phyloP scores from a whole-genome alignment of 768 basidiomycete species.

The Pilatotrama ljubarskyi region DNA sequence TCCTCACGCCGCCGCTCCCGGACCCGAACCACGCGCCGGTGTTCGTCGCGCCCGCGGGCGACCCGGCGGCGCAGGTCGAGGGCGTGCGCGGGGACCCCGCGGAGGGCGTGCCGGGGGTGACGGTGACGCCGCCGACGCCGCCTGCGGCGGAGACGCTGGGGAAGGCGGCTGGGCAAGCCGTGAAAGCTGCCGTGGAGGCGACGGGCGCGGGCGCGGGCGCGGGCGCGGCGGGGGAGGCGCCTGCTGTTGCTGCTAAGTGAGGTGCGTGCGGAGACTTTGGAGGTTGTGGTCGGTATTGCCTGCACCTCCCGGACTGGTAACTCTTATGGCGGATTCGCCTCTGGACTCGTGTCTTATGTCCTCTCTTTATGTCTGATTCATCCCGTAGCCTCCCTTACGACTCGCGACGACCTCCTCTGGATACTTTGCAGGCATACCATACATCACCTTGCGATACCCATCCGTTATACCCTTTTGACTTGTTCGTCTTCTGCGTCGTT shows the following conservation, averaged over 20 bases:
- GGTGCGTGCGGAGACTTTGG: no score
- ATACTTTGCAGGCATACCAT: neutral
- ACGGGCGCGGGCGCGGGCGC: neutral
- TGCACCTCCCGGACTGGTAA: neutral
- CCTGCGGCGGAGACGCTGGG: constrained; percentile 18
- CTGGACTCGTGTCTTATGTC: neutral
- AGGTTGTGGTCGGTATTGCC: neutral
- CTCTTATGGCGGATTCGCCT: neutral
- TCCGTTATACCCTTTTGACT: no score
- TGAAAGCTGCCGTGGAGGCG: neutral
- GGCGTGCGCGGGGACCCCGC: constrained; percentile 2
- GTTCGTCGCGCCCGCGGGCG: constrained; percentile 4
- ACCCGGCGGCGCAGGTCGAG: constrained; percentile 1
- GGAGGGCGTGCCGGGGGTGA: constrained; percentile 17
- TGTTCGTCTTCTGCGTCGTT: neutral
- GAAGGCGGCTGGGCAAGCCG: constrained; percentile 8
- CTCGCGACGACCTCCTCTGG: neutral
- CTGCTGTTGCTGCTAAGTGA: neutral
- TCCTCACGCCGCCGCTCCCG: constrained; percentile 17
- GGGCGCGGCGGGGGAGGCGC: neutral
- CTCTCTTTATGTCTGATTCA: neutral
- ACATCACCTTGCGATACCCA: constrained; percentile 1
- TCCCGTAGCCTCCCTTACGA: neutral
- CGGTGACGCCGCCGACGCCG: constrained; percentile 25
- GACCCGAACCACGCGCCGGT: constrained; percentile 6